Conservation (phyloP, 169 alveolate species). For the Eimeria falciformis region DNA sequence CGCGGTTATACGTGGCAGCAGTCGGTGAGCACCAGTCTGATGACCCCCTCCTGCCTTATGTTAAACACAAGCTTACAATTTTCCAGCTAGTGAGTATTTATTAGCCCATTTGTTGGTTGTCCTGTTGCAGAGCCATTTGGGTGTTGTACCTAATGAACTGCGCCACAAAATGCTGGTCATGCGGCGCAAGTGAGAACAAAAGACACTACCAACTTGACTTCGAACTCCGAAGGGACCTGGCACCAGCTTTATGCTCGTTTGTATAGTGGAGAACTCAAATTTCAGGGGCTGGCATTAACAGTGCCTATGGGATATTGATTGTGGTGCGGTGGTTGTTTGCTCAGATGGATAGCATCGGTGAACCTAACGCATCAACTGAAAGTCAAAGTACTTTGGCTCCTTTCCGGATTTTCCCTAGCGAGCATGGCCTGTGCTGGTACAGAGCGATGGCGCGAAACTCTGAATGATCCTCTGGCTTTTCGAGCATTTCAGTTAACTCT, state of each 20-base stretch:
- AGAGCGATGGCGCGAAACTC: slow-evolving; percentile 67
- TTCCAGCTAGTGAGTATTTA: neutral
- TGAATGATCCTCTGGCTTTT: slow-evolving; percentile 52
- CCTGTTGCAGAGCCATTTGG: slow-evolving; percentile 31
- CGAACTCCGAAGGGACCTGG: too few relatives aligned
- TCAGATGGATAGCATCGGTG: slow-evolving; percentile 58
- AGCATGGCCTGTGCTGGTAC: slow-evolving; percentile 63
- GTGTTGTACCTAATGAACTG: slow-evolving; percentile 49
- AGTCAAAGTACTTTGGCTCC: slow-evolving; percentile 55
- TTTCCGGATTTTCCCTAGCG: slow-evolving; percentile 62
- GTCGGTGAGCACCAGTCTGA: slow-evolving; percentile 28
- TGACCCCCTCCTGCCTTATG: neutral
- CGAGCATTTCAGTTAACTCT: slow-evolving; percentile 60
- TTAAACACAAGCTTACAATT: neutral
- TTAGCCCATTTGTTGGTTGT: too few relatives aligned
- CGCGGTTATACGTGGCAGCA: slow-evolving; percentile 68
- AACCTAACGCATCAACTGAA: slow-evolving; percentile 25
- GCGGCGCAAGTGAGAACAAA: slow-evolving; percentile 41
- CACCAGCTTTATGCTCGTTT: too few relatives aligned
- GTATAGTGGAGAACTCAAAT: too few relatives aligned
- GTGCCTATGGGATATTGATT: too few relatives aligned
- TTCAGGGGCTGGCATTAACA: too few relatives aligned
- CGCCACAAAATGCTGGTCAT: slow-evolving; percentile 63
- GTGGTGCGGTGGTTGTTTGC: neutral
- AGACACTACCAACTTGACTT: too few relatives aligned